Evolutionary conservation across 2,329 filamentous ascomycete genomes (phyloP).

Genomic region (Fusarium torulosum): DNA sequence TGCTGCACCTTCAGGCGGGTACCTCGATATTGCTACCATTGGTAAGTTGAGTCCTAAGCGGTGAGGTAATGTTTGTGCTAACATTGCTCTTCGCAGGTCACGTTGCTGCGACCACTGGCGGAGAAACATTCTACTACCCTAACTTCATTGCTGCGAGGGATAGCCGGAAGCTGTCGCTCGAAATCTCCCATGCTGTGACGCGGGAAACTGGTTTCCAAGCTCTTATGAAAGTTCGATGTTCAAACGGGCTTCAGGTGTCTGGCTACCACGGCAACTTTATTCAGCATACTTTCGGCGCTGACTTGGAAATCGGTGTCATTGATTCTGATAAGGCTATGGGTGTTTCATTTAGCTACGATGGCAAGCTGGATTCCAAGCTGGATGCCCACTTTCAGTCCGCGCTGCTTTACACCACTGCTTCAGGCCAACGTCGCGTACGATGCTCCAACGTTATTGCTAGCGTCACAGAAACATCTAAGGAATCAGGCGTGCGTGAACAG

Average conservation of each 20-base stretch:
- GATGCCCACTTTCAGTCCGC: slow-evolving; percentile 98
- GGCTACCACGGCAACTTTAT: slow-evolving; percentile 97
- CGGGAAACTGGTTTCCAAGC: slow-evolving; percentile 95
- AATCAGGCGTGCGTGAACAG: slow-evolving; percentile 54
- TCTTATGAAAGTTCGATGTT: slow-evolving; percentile 98
- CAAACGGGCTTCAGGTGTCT: slow-evolving; percentile 92
- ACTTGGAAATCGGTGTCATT: slow-evolving; percentile 91
- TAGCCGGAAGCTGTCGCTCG: slow-evolving; percentile 82
- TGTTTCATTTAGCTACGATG: slow-evolving; percentile 94
- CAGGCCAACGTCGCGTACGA: slow-evolving; percentile 87
- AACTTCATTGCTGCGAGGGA: slow-evolving; percentile 94
- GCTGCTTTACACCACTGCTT: slow-evolving; percentile 91
- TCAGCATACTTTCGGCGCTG: slow-evolving; percentile 93
- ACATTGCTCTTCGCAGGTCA: slow-evolving; percentile 67
- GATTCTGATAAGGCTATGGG: slow-evolving; percentile 94
- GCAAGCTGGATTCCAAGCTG: slow-evolving; percentile 95
- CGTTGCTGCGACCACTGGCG: slow-evolving; percentile 88
- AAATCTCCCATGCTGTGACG: slow-evolving; percentile 87
- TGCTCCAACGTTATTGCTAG: slow-evolving; percentile 95
- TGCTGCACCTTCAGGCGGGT: slow-evolving; percentile 88
- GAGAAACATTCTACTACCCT: slow-evolving; percentile 95
- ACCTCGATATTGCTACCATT: slow-evolving; percentile 92
- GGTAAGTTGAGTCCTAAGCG: slow-evolving; percentile 62
- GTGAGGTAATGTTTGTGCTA: neutral
- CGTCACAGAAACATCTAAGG: slow-evolving; percentile 76